Evolutionary conservation across 108 stramenopile species (phyloP), one percentile per base, ranked within the genome.

Genomic region (Cyclotella kingstonii): DNA sequence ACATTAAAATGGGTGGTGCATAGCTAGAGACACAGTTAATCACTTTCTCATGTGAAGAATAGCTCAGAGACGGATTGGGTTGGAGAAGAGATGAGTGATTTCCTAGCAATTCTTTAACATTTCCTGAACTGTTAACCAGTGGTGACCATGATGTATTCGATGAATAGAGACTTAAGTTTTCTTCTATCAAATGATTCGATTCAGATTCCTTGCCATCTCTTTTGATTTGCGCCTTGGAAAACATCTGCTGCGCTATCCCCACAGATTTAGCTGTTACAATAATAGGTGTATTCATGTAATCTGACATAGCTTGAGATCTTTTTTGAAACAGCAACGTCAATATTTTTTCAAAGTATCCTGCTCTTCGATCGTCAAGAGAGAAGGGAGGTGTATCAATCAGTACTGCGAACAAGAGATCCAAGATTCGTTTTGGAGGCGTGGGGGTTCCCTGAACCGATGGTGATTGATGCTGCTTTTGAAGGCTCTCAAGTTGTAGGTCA

Each of bases 281-380:
- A 17, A 54, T 28, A 9, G 51, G n/a, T n/a, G 62, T 57, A 60
- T 94, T 89, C 43, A 94, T 70, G 63, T 86, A 94, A 18, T 70
- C 60, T 29, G 66, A 68, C 51, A 91, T 68, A 19, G 75, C 66
- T 31, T 74, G 56, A 6, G 87, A 80, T 41, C 85, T 66, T 31
- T 73, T 86, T 31, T 83, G 71, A 57, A 88, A 95, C 17, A 95
- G 73, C 7, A 91, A 68, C 5, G 81, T 74, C 56, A 91, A 60
- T 21, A 94, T 67, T 70, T 95, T 98, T 54, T 98, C 97, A 63
- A 98, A 87, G 77, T 98, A 98, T 31, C 97, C 97, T 12, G 95
- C 93, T 18, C 92, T 79, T 49, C 94, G 87, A 59, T 93, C 87
- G 70, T 97, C 96, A 9, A 91, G 59, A 39, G 73, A 59, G 26